Percentiles rank a stretch among this genome's conserved stretches.
These are phyloP conservation scores for Licmophora abbreviata DNA, from an alignment of 108 stramenopile species.

Conservation along the genomic window DNA sequence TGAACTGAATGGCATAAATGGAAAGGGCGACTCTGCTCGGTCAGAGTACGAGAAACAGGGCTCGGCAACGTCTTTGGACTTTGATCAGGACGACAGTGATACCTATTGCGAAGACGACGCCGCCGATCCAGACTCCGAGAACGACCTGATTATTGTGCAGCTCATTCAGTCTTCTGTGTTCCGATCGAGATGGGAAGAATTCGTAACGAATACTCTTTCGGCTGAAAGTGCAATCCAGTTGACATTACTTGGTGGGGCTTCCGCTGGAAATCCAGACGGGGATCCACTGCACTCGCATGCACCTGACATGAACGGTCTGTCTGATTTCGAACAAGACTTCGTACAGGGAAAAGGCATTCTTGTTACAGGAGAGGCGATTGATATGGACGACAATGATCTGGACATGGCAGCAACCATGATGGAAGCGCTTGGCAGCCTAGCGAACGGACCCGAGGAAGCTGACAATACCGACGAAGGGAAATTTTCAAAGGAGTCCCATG, in stretches of 20 bases:
- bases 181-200: slow-evolving; percentile 58
- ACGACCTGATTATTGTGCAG: slow-evolving; percentile 21
- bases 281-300: slow-evolving; percentile 38
- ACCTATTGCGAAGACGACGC: background rate
- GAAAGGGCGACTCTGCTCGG: too few species aligned
- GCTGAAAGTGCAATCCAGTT: slow-evolving; percentile 76
- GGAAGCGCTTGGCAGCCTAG: slow-evolving; percentile 55
- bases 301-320: slow-evolving; percentile 36
- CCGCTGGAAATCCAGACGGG: slow-evolving; percentile 9
- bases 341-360: slow-evolving; percentile 21
- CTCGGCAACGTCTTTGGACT: background rate
- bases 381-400: slow-evolving; percentile 84
- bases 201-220: slow-evolving; percentile 60
- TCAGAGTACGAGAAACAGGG: background rate
- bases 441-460: slow-evolving; percentile 17
- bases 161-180: slow-evolving; percentile 41
- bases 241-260: slow-evolving; percentile 73
- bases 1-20: background rate
- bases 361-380: slow-evolving; percentile 51
- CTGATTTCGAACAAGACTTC: slow-evolving; percentile 40
- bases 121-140: slow-evolving; percentile 8
- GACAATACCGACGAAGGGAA: slow-evolving; percentile 20
- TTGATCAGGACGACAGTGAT: background rate
- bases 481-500: slow-evolving; percentile 18
- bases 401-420: slow-evolving; percentile 90